Base-by-base conservation (phyloP, 305 asterid genomes). In the Fraxinus sp. region DNA sequence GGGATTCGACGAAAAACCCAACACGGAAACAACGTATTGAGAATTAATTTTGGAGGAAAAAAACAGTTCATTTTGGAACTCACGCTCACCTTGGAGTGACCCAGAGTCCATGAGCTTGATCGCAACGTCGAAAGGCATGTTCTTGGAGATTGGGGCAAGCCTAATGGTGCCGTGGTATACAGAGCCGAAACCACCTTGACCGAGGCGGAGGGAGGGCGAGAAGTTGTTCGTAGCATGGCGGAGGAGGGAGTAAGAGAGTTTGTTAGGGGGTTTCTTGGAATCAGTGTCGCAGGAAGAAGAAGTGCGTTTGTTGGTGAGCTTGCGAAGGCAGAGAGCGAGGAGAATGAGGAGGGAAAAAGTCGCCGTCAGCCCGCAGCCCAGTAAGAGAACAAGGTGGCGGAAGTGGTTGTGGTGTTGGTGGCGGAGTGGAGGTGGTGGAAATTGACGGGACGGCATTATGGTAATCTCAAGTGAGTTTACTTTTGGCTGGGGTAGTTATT, bases 31-130 rank as follows among this genome's bases (percentile, higher is more conserved):
- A 78, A 93, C 55, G 84, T 88, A 86, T 83, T 93, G 90, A 75
- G 95, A 91, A 76, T 93, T 92, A 62, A 94, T 89, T 84, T 91
- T 96, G 0, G 97, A 92, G 5, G 97, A 90, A 30, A 93, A 89
- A 18, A 94, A 90, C 70, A 96, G 90, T 85, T 96, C 99, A 77
- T 94, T 96, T 84, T 96, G 99, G 84, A 96, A 96, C 78, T 94
- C 99, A 32, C 98, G 96, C 90, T 94, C 99, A 1, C 98, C 99
- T 84, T 95, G 99, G 74, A 95, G 83, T 14, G 98, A 94, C 8
- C 98, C 98, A 2, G 97, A 89, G 84, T 95, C 98, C 99, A 95
- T 94, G 22, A 91, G 81, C 89, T 95, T 95, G 8, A 95, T 97
- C 0, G 99, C 98, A 28, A 91, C 88, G 0, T 72, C 88, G 24